These are phyloP conservation scores for Talaromyces wortmannii DNA, from an alignment of 495 filamentous ascomycete genomes.

Conservation along the genomic window DNA sequence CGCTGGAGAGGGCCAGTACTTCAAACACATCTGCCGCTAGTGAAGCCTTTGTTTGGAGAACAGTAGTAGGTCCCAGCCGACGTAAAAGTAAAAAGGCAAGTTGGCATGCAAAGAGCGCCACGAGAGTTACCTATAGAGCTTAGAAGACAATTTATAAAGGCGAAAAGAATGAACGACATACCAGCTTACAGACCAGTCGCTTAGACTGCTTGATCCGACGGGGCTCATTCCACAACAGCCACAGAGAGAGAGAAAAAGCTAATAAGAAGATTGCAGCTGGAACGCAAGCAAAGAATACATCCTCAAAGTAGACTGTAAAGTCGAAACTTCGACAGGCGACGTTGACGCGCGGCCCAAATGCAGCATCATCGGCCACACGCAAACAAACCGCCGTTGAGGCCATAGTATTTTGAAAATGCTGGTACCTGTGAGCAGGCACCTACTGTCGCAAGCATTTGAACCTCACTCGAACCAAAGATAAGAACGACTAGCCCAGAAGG, in stretches of 20 bases:
- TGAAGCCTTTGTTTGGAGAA: neutral
- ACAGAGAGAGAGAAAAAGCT: neutral
- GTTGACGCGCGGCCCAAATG: conserved; percentile 31
- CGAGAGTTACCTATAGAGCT: neutral
- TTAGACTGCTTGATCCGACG: neutral
- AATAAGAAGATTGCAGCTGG: conserved; percentile 16
- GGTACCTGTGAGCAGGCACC: no score
- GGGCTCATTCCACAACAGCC: neutral
- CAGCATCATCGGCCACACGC: conserved; percentile 18
- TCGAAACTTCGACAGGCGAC: conserved; percentile 47
- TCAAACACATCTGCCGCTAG: neutral
- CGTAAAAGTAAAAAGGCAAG: neutral
- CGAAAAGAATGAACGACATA: neutral
- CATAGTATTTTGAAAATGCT: no score
- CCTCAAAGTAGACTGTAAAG: conserved; percentile 55
- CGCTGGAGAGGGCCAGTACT: neutral
- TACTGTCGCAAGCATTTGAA: no score
- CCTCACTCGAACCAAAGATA: no score
- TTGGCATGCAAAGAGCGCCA: neutral
- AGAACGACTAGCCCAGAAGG: no score
- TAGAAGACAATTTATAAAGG: neutral
- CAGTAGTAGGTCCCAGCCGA: neutral
- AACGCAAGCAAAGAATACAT: conserved; percentile 21
- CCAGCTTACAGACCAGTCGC: neutral
- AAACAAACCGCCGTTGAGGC: no score